Conservation (phyloP, 2,329 filamentous ascomycete species). For the Pseudogymnoascus sp. region DNA sequence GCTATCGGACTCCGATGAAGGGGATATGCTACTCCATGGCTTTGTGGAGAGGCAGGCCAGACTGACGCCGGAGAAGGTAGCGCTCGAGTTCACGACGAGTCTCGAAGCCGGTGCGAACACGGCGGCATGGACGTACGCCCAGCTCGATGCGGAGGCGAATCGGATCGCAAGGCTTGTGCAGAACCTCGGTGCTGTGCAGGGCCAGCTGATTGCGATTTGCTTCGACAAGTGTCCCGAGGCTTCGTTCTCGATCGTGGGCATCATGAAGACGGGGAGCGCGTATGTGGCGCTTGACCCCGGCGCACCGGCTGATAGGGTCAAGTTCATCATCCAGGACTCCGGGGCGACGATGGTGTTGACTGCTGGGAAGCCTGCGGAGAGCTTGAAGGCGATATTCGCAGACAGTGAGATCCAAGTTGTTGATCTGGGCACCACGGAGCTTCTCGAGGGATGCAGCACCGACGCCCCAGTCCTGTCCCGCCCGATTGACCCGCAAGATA, state of each 20-base stretch:
- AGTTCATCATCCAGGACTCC: slow-evolving; percentile 51
- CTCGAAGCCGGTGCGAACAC: slow-evolving; percentile 42
- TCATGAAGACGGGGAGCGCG: slow-evolving; percentile 31
- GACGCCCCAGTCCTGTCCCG: slow-evolving; percentile 22
- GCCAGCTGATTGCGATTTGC: slow-evolving; percentile 38
- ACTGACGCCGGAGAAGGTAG: slow-evolving; percentile 50
- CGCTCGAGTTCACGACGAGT: slow-evolving; percentile 66
- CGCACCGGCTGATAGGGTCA: slow-evolving; percentile 28
- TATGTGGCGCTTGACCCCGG: slow-evolving; percentile 35
- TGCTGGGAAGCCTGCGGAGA: slow-evolving; percentile 37
- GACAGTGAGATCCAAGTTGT: slow-evolving; percentile 18
- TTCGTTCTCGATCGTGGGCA: slow-evolving; percentile 30
- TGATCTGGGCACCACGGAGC: slow-evolving; percentile 21
- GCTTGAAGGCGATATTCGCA: slow-evolving; percentile 29
- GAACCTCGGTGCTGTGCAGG: slow-evolving; percentile 40
- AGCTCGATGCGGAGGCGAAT: slow-evolving; percentile 66
- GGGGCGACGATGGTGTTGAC: slow-evolving; percentile 56
- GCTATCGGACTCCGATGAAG: slow-evolving; percentile 41
- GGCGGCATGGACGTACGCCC: slow-evolving; percentile 63
- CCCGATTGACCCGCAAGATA: slow-evolving; percentile 21
- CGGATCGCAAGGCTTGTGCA: slow-evolving; percentile 60
- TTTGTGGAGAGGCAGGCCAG: slow-evolving; percentile 63
- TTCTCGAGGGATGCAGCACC: slow-evolving; percentile 13
- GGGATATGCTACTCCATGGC: slow-evolving; percentile 61
- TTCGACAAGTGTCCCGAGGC: slow-evolving; percentile 34